phyloP scores from a whole-genome alignment of 2,329 filamentous ascomycete genomes.

The Samsoniella hepiali region DNA sequence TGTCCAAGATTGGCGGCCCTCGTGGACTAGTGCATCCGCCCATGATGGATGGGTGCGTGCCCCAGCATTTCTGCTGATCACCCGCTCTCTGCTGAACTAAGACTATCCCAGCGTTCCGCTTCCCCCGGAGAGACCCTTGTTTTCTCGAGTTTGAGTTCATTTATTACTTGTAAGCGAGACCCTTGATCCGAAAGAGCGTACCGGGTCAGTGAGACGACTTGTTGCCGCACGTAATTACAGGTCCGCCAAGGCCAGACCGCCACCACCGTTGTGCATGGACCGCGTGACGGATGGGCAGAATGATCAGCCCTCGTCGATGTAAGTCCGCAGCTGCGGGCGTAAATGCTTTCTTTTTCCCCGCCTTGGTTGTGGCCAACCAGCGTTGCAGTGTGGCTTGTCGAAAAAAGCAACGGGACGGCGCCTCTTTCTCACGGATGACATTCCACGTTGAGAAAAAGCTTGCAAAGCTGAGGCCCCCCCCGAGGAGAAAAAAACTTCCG shows the following conservation, averaged over 20 bases:
- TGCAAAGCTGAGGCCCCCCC: not conserved
- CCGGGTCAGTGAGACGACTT: not conserved
- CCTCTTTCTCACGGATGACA: not conserved
- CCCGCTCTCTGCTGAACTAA: no score
- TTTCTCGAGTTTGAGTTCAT: no score
- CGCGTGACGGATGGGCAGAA: not conserved
- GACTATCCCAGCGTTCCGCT: no score
- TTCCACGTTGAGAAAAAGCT: not conserved
- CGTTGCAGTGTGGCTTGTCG: constrained; percentile 1
- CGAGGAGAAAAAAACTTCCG: not conserved
- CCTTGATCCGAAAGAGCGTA: not conserved
- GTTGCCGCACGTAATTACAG: not conserved
- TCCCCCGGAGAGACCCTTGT: no score
- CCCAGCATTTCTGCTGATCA: no score
- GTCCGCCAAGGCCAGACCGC: not conserved
- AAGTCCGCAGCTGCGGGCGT: not conserved
- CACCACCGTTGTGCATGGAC: not conserved
- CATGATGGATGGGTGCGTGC: not conserved
- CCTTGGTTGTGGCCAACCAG: not conserved
- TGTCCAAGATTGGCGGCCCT: not conserved
- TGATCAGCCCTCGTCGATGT: not conserved
- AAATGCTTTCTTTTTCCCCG: not conserved
- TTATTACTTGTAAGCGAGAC: not conserved
- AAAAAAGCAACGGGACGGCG: not conserved
- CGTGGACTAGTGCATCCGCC: not conserved